These are phyloP conservation scores for Knufia fluminis DNA, from an alignment of 2,329 filamentous ascomycete genomes.

Conservation along the genomic window DNA sequence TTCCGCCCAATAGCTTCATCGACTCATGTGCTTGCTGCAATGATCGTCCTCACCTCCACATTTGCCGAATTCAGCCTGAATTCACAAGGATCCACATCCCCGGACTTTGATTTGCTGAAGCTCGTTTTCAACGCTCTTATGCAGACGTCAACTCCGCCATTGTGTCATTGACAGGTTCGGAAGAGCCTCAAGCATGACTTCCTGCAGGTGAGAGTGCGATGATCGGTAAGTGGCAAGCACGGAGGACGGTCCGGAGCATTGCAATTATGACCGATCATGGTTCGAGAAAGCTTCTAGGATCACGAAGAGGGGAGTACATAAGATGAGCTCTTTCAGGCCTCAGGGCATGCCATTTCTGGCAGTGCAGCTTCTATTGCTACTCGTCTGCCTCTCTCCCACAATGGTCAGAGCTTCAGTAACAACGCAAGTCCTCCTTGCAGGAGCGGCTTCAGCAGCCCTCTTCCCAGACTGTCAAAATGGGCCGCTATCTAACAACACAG, in stretches of 20 bases:
- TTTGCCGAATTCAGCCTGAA: no score
- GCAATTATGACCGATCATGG: not conserved
- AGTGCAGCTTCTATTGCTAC: not conserved
- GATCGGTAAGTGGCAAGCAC: not conserved
- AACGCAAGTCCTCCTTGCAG: conserved; percentile 4
- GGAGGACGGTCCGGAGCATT: not conserved
- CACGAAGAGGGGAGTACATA: not conserved
- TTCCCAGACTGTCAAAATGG: conserved; percentile 44
- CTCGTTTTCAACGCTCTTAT: not conserved
- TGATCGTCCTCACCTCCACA: no score
- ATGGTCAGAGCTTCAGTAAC: not conserved
- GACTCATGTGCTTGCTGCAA: no score
- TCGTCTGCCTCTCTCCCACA: not conserved
- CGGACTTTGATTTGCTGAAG: not conserved
- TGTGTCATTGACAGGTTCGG: not conserved
- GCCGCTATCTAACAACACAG: conserved; percentile 40
- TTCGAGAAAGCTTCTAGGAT: not conserved
- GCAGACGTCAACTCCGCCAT: not conserved
- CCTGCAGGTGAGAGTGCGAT: not conserved
- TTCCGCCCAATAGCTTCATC: no score
- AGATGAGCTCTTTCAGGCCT: not conserved
- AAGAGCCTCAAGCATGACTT: not conserved
- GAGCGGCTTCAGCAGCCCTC: conserved; percentile 9
- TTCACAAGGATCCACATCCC: no score
- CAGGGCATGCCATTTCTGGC: not conserved